A percentile compares a stretch with the other conserved stretches of the same genome.
Conservation (phyloP, 2,329 filamentous ascomycete genomes). For the Pyricularia sp. region DNA sequence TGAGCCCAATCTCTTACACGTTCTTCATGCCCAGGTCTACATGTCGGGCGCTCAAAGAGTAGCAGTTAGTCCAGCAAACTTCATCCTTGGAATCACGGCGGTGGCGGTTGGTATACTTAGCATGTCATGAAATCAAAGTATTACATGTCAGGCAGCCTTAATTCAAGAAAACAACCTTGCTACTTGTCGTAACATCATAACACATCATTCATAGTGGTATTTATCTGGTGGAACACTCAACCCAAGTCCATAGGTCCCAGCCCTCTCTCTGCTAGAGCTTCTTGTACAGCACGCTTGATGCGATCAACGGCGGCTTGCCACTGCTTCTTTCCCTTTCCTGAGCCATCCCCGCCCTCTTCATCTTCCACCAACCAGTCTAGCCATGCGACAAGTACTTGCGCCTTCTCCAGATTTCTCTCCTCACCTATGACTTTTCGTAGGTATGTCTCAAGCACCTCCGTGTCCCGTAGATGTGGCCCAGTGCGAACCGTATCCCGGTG, state of each 20-base stretch:
- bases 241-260: slow-evolving; percentile 44
- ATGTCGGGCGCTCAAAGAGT: not conserved
- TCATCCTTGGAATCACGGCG: not conserved
- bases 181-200: not conserved
- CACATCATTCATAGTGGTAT: not conserved
- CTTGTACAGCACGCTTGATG: slow-evolving; percentile 42
- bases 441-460: slow-evolving; percentile 64
- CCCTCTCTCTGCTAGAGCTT: slow-evolving; percentile 45
- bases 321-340: slow-evolving; percentile 23
- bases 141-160: not conserved
- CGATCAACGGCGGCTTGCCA: slow-evolving; percentile 37
- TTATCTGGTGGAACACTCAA: no score
- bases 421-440: slow-evolving; percentile 61
- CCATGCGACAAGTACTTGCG: slow-evolving; percentile 78
- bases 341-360: slow-evolving; percentile 17
- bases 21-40: not conserved
- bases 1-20: not conserved
- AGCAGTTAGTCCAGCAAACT: not conserved
- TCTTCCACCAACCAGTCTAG: slow-evolving; percentile 49
- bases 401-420: slow-evolving; percentile 76
- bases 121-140: not conserved
- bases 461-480: slow-evolving; percentile 72
- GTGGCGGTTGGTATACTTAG: not conserved
- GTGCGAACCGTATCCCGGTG: slow-evolving; percentile 59
- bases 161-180: not conserved